Evolutionary conservation across 139 green algal genomes (phyloP).

Genomic region (Chlamydomonas urium): DNA sequence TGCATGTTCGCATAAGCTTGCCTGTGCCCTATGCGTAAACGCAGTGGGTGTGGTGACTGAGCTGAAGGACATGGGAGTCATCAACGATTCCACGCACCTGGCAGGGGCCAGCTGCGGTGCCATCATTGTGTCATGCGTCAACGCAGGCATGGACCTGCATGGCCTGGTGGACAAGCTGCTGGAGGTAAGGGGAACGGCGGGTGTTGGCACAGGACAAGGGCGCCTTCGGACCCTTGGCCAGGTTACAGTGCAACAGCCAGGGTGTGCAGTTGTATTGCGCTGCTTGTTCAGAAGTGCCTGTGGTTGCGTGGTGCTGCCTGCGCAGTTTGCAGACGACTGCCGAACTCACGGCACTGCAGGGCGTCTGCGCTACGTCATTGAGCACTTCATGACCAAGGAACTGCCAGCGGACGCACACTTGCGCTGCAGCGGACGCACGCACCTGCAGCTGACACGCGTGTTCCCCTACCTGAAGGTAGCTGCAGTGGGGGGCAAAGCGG

Average conservation of each 20-base stretch:
- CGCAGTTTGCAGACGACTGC: constrained; percentile 23
- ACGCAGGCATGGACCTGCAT: constrained; percentile 16
- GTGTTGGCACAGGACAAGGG: no score
- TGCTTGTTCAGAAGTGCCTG: no score
- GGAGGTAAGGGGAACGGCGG: not conserved
- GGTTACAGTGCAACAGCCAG: no score
- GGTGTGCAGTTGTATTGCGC: no score
- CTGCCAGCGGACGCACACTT: constrained; percentile 20
- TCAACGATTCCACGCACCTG: constrained; percentile 13
- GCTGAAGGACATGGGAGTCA: constrained; percentile 27
- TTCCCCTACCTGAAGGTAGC: constrained; percentile 30
- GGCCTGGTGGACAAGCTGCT: constrained; percentile 5
- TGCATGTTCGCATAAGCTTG: no score
- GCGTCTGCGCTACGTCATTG: constrained; percentile 23
- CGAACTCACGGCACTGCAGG: constrained; percentile 24
- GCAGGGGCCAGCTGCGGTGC: constrained; percentile 22
- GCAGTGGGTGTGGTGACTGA: constrained; percentile 13
- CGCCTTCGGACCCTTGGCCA: no score
- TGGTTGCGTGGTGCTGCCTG: no score
- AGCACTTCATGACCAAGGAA: constrained; percentile 16
- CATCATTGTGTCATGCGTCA: constrained; percentile 26
- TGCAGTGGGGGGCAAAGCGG: no score
- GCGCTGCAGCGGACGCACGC: constrained; percentile 10
- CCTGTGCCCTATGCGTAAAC: no score
- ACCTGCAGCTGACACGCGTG: constrained; percentile 21